A percentile compares a stretch with the other conserved stretches of the same genome.
Conservation (phyloP, 495 filamentous ascomycete species). For the Podospora bellae-mahoneyi region DNA sequence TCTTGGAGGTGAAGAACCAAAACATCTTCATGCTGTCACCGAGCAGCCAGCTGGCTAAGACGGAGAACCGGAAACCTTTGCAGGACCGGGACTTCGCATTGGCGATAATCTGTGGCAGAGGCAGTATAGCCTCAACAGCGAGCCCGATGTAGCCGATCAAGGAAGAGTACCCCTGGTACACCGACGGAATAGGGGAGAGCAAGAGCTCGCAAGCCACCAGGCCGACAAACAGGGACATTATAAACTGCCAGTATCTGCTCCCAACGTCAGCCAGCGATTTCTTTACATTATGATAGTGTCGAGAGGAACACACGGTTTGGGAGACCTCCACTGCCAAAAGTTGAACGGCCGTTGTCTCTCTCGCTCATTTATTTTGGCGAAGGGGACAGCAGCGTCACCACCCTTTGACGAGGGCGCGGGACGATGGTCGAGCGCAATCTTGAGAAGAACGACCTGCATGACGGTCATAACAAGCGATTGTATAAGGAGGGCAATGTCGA, state of each 20-base stretch:
- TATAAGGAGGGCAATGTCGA: constrained; percentile 71
- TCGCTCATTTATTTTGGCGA: constrained; percentile 53
- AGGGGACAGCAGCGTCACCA: constrained; percentile 53
- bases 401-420: constrained; percentile 59
- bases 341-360: constrained; percentile 65
- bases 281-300: background rate
- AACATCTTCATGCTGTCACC: constrained; percentile 96
- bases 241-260: constrained; percentile 80
- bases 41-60: constrained; percentile 81
- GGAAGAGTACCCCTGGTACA: constrained; percentile 64
- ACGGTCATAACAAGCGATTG: constrained; percentile 85
- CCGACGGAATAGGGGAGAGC: constrained; percentile 55
- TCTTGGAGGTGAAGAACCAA: constrained; percentile 76
- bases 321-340: constrained; percentile 90
- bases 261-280: constrained; percentile 10
- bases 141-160: constrained; percentile 81
- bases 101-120: constrained; percentile 80
- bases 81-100: constrained; percentile 78
- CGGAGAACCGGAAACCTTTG: constrained; percentile 83
- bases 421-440: constrained; percentile 85
- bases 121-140: constrained; percentile 82
- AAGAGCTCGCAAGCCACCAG: constrained; percentile 69
- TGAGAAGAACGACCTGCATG: constrained; percentile 78
- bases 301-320: constrained; percentile 61
- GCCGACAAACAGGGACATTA: constrained; percentile 64